Percentiles rank a stretch among this genome's conserved stretches.
phyloP scores from a whole-genome alignment of 768 basidiomycete genomes.

The Brasilioporus rufonigricans region DNA sequence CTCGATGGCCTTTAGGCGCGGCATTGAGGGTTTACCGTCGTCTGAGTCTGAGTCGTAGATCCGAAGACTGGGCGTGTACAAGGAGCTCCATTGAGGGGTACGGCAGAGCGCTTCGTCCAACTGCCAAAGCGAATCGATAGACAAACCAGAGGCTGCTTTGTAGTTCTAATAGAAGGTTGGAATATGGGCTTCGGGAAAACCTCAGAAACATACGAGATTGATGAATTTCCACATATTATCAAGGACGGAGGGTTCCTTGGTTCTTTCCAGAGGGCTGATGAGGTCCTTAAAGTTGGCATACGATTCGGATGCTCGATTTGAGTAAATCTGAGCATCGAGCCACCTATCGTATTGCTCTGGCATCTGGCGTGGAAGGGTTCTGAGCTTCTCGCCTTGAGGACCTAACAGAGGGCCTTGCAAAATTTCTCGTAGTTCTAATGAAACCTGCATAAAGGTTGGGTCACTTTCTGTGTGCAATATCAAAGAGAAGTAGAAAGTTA shows the following conservation, averaged over 20 bases:
- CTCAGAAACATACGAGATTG: conserved; percentile 45
- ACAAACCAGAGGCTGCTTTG: conserved; percentile 44
- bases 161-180: conserved; percentile 53
- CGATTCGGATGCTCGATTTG: conserved; percentile 52
- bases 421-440: conserved; percentile 63
- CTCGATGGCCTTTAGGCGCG: conserved; percentile 11
- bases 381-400: conserved; percentile 53
- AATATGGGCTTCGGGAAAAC: not conserved
- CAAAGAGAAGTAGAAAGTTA: conserved; percentile 47
- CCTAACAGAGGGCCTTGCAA: conserved; percentile 62
- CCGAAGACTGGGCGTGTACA: conserved; percentile 29
- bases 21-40: conserved; percentile 18
- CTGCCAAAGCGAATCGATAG: conserved; percentile 65
- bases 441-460: conserved; percentile 40
- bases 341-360: conserved; percentile 63
- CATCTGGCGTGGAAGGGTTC: conserved; percentile 46
- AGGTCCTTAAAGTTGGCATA: conserved; percentile 52
- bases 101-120: conserved; percentile 49
- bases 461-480: not conserved
- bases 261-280: conserved; percentile 57
- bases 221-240: conserved; percentile 65
- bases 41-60: conserved; percentile 25
- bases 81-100: conserved; percentile 60
- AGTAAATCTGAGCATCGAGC: conserved; percentile 66
- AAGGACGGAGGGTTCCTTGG: conserved; percentile 47